Conservation (phyloP, 2,329 filamentous ascomycete species). For the Diplodia seriata region DNA sequence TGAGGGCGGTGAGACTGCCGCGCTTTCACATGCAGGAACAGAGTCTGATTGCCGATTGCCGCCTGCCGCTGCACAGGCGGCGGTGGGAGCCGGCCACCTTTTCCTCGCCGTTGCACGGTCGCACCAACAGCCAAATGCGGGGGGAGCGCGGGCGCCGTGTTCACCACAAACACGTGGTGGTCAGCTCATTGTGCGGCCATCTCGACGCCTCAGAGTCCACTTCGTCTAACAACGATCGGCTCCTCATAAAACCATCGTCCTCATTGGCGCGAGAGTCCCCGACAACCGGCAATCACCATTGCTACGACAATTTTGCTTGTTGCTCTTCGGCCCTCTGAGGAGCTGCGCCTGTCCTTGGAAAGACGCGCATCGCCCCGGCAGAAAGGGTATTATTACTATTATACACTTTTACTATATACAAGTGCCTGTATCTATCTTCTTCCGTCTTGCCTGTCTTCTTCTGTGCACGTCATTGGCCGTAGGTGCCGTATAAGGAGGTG, state of each 20-base stretch:
- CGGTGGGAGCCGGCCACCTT: background rate
- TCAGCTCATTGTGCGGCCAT: constrained; percentile 32
- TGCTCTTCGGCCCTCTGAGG: too few relatives aligned
- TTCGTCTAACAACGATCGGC: constrained; percentile 6
- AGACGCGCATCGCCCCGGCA: background rate
- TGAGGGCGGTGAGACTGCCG: constrained; percentile 21
- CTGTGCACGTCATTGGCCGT: constrained; percentile 2
- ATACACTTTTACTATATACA: constrained; percentile 21
- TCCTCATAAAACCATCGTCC: constrained; percentile 5
- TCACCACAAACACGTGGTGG: constrained; percentile 32
- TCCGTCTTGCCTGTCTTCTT: background rate
- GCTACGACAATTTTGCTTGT: too few relatives aligned
- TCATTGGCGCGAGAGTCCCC: constrained; percentile 22
- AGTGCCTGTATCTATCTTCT: constrained; percentile 5
- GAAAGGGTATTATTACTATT: constrained; percentile 27
- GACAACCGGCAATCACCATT: background rate
- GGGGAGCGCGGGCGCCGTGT: background rate
- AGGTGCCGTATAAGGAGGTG: background rate
- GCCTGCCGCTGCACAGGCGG: background rate
- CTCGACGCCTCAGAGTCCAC: constrained; percentile 16
- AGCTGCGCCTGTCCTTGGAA: background rate
- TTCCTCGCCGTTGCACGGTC: background rate
- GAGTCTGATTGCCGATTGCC: background rate
- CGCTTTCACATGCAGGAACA: constrained; percentile 28
- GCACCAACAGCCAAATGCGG: background rate